phyloP scores from a whole-genome alignment of 441 rosid species.

The Euphorbia celastroides region DNA sequence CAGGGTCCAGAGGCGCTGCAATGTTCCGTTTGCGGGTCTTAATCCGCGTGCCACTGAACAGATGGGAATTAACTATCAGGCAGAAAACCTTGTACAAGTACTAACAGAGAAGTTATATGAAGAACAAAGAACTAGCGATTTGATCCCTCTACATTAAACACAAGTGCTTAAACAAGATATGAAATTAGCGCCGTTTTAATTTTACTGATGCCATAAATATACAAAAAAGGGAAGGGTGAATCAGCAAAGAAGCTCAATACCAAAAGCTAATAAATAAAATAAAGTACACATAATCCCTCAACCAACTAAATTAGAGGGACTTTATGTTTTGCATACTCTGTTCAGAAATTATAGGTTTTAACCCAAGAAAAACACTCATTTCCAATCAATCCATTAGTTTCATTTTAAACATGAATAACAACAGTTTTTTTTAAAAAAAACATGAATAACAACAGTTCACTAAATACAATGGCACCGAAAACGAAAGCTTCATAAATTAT shows the following conservation, averaged over 20 bases:
- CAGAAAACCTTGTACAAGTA: conserved; percentile 5
- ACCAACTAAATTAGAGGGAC: too few species aligned
- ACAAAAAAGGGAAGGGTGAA: not conserved
- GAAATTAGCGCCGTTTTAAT: not conserved
- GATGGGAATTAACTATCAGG: not conserved
- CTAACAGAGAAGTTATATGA: not conserved
- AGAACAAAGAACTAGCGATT: not conserved
- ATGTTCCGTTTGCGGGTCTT: conserved; percentile 99
- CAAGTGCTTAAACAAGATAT: not conserved
- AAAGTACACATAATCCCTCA: too few species aligned
- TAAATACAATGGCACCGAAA: too few species aligned
- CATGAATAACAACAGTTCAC: too few species aligned
- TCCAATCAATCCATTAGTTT: too few species aligned
- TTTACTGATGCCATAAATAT: not conserved
- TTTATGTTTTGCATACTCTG: too few species aligned
- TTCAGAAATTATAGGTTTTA: too few species aligned
- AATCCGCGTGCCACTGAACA: conserved; percentile 99
- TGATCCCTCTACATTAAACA: not conserved
- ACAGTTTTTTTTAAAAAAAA: not conserved
- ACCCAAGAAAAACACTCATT: too few species aligned
- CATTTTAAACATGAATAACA: too few species aligned
- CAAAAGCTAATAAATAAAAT: too few species aligned
- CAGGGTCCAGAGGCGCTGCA: conserved; percentile 99
- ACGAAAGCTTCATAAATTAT: not conserved
- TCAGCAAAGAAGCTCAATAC: too few species aligned